phyloP scores from a whole-genome alignment of 75 land plant species.

The Chamaecyparis obtusa region DNA sequence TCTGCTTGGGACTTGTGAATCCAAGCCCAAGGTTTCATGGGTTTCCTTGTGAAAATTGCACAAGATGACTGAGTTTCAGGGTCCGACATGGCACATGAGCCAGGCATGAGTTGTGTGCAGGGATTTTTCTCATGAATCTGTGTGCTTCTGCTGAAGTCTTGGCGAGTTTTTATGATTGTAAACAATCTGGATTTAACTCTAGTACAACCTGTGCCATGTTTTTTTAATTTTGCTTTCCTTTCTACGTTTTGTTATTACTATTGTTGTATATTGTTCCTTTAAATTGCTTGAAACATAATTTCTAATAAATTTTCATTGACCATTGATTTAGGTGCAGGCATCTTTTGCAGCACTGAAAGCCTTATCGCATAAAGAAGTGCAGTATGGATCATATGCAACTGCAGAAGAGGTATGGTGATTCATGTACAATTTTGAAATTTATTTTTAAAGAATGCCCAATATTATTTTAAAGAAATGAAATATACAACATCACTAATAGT shows the following conservation, averaged over 20 bases:
- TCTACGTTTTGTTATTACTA: not conserved
- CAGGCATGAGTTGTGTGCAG: too few relatives aligned
- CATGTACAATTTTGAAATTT: not conserved
- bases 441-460: not conserved
- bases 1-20: too few relatives aligned
- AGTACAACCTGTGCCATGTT: not conserved
- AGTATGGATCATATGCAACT: conserved; percentile 94
- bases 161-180: not conserved
- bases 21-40: too few relatives aligned
- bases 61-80: too few relatives aligned
- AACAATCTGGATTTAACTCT: not conserved
- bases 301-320: not conserved
- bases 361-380: conserved; percentile 84
- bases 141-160: not conserved
- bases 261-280: not conserved
- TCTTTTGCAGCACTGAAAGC: conserved; percentile 81
- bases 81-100: too few relatives aligned
- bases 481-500: not conserved
- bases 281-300: not conserved
- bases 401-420: conserved; percentile 77
- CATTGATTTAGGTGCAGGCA: conserved; percentile 64
- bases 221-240: not conserved
- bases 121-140: too few relatives aligned
- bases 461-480: not conserved
- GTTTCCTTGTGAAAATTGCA: too few relatives aligned